phyloP scores from a whole-genome alignment of 2,329 filamentous ascomycete genomes.

The Trichoderma gracile region DNA sequence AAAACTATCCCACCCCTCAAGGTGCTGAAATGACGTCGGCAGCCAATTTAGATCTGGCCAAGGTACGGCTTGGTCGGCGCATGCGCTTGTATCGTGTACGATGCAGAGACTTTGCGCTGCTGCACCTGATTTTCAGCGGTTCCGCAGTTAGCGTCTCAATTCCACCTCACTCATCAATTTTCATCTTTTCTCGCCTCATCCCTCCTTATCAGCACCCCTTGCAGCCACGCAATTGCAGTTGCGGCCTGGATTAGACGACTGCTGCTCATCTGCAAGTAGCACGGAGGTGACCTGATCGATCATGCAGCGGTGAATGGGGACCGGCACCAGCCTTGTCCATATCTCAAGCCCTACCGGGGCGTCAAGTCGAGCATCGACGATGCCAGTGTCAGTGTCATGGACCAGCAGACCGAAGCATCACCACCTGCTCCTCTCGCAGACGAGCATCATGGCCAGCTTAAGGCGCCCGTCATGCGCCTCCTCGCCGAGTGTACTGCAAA shows the following conservation, averaged over 20 bases:
- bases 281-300: neutral
- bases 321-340: conserved; percentile 9
- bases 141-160: conserved; percentile 14
- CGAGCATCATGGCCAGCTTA: neutral
- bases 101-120: neutral
- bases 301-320: conserved; percentile 21
- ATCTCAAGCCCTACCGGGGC: neutral
- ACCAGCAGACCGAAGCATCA: neutral
- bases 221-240: no score
- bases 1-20: neutral
- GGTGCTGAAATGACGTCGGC: conserved; percentile 18
- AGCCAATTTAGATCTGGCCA: conserved; percentile 12
- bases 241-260: neutral
- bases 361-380: neutral
- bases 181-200: neutral
- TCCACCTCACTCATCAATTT: no score
- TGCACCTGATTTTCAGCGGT: neutral
- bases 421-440: neutral
- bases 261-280: neutral
- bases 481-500: conserved; percentile 12
- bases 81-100: no score
- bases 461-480: neutral
- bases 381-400: neutral
- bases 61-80: neutral
- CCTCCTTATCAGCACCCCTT: conserved; percentile 5